Conservation (phyloP, 495 filamentous ascomycete species). For the Lichenothelia convexa region DNA sequence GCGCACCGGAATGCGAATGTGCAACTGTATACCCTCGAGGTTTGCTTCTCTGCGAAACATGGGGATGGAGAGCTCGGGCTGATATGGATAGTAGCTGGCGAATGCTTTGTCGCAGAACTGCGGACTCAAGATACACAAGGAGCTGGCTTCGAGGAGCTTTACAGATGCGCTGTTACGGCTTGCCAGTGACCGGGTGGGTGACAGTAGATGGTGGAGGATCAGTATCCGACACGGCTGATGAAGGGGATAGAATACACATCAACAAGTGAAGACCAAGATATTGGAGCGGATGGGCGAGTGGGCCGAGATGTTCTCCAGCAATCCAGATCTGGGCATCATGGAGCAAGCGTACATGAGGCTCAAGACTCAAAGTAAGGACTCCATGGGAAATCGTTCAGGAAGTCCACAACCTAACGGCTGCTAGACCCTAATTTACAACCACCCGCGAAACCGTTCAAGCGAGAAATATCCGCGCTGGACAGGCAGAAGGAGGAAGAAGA, state of each 20-base stretch:
- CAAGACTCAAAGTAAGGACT: constrained; percentile 48
- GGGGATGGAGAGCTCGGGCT: constrained; percentile 9
- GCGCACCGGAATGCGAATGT: constrained; percentile 97
- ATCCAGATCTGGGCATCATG: constrained; percentile 94
- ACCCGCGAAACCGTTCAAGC: constrained; percentile 82
- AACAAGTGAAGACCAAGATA: constrained; percentile 92
- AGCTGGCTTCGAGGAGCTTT: constrained; percentile 84
- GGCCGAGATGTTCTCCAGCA: constrained; percentile 80
- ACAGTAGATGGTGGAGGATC: background rate
- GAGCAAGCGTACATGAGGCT: constrained; percentile 82
- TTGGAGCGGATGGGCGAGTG: constrained; percentile 91
- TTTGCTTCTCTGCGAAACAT: constrained; percentile 19
- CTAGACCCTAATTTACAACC: constrained; percentile 79
- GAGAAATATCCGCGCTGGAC: constrained; percentile 72
- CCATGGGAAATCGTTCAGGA: background rate
- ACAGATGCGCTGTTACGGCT: constrained; percentile 85
- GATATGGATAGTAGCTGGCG: constrained; percentile 38
- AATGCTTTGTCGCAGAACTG: constrained; percentile 95
- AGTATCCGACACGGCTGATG: background rate
- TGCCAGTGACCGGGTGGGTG: constrained; percentile 57
- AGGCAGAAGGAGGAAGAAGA: constrained; percentile 95
- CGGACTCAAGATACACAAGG: constrained; percentile 75
- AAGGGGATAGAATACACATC: constrained; percentile 58
- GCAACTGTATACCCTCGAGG: constrained; percentile 95
- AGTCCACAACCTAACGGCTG: constrained; percentile 15